phyloP scores from a whole-genome alignment of 116 monocot species.

The Iris pallida region DNA sequence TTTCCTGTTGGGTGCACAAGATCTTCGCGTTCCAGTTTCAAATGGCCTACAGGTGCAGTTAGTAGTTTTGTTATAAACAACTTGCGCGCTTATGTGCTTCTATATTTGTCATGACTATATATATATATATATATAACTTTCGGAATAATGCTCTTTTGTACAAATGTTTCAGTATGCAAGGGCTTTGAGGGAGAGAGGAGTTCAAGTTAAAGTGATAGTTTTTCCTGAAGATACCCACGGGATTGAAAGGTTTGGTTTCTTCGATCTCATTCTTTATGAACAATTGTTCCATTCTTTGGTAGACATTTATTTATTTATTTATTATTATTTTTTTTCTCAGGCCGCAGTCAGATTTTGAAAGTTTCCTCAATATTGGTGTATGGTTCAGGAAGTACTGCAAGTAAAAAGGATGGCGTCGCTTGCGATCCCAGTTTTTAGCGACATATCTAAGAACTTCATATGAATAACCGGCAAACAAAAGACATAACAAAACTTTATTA shows the following conservation, averaged over 20 bases:
- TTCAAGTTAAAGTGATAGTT: conserved; percentile 71
- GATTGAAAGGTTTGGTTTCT: conserved; percentile 52
- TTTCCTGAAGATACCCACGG: conserved; percentile 88
- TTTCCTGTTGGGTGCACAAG: conserved; percentile 89
- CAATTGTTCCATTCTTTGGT: neutral
- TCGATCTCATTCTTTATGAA: neutral
- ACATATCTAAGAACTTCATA: too few relatives aligned
- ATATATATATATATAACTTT: neutral
- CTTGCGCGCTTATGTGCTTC: neutral
- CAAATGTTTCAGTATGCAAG: conserved; percentile 62
- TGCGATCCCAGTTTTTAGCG: too few relatives aligned
- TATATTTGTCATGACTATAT: neutral
- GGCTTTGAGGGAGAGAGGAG: conserved; percentile 80
- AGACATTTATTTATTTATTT: neutral
- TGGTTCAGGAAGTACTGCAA: conserved; percentile 86
- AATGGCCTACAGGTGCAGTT: conserved; percentile 86
- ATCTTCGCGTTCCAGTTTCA: conserved; percentile 91
- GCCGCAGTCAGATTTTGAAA: conserved; percentile 91
- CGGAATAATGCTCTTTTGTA: too few relatives aligned
- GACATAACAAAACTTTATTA: too few relatives aligned
- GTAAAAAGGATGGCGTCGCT: neutral
- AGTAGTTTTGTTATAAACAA: too few relatives aligned
- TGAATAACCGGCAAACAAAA: too few relatives aligned
- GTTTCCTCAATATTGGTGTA: conserved; percentile 89
- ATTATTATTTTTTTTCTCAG: conserved; percentile 38